Conservation (phyloP, 208 protist species). For the Acanthamoeba triangularis region DNA sequence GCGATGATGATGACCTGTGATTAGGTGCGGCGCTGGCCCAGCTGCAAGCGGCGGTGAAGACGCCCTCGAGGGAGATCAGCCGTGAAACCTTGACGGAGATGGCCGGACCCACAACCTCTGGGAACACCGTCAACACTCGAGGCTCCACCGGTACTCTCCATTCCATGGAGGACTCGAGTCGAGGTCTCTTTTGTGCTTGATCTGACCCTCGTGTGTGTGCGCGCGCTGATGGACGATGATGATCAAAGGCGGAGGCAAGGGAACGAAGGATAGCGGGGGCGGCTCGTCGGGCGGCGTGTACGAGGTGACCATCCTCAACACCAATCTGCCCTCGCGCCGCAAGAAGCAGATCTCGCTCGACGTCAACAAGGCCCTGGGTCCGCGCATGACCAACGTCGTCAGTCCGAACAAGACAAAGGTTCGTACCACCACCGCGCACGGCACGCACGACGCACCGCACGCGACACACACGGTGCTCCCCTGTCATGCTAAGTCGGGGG, state of each 20-base stretch:
- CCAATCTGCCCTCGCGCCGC: conserved; percentile 5
- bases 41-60: conserved; percentile 5
- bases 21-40: neutral
- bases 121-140: neutral
- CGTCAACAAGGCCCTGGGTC: conserved; percentile 25
- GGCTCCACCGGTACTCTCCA: neutral
- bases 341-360: conserved; percentile 65
- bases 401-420: conserved; percentile 41
- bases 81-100: neutral
- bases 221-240: neutral
- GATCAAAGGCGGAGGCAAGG: neutral
- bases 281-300: neutral
- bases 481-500: neutral
- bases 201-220: neutral
- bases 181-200: neutral
- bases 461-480: neutral
- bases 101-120: neutral
- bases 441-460: too few relatives aligned
- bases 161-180: neutral
- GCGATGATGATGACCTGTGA: neutral
- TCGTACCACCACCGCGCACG: too few relatives aligned
- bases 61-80: neutral
- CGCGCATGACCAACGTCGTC: conserved; percentile 3
- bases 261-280: conserved; percentile 3
- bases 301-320: conserved; percentile 59